Percentiles rank a stretch among this genome's conserved stretches.
Evolutionary conservation across 805 yeast species (phyloP).

Genomic region (Jamesozyma gamospora): DNA sequence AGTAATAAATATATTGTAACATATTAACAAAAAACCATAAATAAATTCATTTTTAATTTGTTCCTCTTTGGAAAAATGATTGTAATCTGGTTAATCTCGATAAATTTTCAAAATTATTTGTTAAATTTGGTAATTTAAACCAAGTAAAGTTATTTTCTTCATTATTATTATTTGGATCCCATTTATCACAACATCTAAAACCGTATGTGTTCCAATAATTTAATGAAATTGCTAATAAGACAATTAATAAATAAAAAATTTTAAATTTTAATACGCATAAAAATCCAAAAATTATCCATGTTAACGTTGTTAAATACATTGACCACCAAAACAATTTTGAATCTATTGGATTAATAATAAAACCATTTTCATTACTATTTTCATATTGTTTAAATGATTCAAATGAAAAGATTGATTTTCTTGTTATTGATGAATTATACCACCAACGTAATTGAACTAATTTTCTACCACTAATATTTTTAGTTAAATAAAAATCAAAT

Average conservation of each 20-base stretch:
- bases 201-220: constrained; percentile 82
- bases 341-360: constrained; percentile 75
- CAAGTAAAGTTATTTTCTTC: constrained; percentile 10
- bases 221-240: constrained; percentile 57
- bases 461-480: constrained; percentile 82
- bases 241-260: constrained; percentile 53
- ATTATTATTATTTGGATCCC: constrained; percentile 36
- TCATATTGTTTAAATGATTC: constrained; percentile 25
- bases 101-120: constrained; percentile 23
- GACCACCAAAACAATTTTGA: constrained; percentile 82
- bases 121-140: constrained; percentile 24
- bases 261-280: constrained; percentile 72
- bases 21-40: too few species aligned
- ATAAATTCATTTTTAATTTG: background rate
- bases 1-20: background rate
- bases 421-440: constrained; percentile 56
- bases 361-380: constrained; percentile 29
- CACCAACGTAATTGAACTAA: constrained; percentile 94
- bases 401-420: constrained; percentile 22
- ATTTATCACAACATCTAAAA: constrained; percentile 84
- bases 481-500: constrained; percentile 89
- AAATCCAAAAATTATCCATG: constrained; percentile 67
- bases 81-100: constrained; percentile 19
- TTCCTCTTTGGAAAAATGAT: constrained; percentile 19
- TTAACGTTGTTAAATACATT: constrained; percentile 61